Base-by-base conservation (phyloP, 2,329 filamentous ascomycete genomes). In the Didymella arachidicola region DNA sequence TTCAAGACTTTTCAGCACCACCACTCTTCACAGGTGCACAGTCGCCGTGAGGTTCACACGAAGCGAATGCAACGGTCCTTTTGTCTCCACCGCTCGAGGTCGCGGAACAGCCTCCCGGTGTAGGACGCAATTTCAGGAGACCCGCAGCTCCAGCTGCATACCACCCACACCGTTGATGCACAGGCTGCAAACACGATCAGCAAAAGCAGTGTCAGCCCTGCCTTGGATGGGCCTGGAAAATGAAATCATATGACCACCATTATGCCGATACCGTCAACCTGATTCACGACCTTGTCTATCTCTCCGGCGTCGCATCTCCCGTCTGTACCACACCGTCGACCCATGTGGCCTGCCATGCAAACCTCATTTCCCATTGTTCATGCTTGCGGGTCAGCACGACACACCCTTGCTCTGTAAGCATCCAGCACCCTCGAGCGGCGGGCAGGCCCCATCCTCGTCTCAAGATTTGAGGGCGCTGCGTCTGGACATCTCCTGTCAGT, bases 311-410 rank as follows among this genome's bases (percentile, higher is more conserved):
- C 50, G 53, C 59, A 60, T 60, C 59, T 59, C 61, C 55, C 59
- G 61, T 39, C 38, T 22, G 46, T 19, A 34, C 45, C 53, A 50
- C 44, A 45, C 36, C 44, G 43, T n/a, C 42, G 47, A 29, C 49
- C 32, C 18, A 18, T 59, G 41, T 45, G 34, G 34, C 50, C 41
- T 54, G 56, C 36, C 36, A 44, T 55, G 47, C 45, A 41, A 11
- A 48, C 36, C 53, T 63, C 61, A 63, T 63, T 59, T 63, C 58
- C 54, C 51, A 52, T 48, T 42, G 45, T 57, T 60, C 53, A 60
- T 58, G 53, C 57, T 19, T 62, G 49, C 51, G 47, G 42, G 42
- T 38, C 44, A 38, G 12, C 3, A 14, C 45, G 14, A 25, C 39
- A 29, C 14, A 43, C 22, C 50, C 53, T 46, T 57, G 49, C 25